Evolutionary conservation across 108 stramenopile genomes (phyloP).

Genomic region (Conticribra guillardii): DNA sequence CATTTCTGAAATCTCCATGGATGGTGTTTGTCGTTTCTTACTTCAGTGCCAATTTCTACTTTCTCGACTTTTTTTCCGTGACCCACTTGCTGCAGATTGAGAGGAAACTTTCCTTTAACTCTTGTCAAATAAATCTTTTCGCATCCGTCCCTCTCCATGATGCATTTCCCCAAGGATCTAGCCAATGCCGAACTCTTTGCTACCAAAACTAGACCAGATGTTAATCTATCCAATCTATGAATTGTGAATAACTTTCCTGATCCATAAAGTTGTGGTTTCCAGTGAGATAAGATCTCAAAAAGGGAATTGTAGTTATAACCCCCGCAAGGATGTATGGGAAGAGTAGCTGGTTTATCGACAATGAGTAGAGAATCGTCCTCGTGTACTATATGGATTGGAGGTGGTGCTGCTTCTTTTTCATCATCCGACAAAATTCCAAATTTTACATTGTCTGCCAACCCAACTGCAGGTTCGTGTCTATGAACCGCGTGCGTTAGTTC

Average conservation of each 20-base stretch:
- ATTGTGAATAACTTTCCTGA: slow-evolving; percentile 69
- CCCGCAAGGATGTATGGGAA: slow-evolving; percentile 96
- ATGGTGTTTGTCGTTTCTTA: neutral
- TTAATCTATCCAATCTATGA: slow-evolving; percentile 84
- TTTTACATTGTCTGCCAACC: slow-evolving; percentile 19
- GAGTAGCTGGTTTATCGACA: slow-evolving; percentile 90
- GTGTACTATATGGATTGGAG: slow-evolving; percentile 58
- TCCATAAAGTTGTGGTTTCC: slow-evolving; percentile 41
- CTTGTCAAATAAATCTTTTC: slow-evolving; percentile 79
- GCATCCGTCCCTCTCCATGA: slow-evolving; percentile 66
- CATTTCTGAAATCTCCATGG: slow-evolving; percentile 32
- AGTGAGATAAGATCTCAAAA: slow-evolving; percentile 58
- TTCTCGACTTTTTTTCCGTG: neutral
- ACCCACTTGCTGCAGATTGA: slow-evolving; percentile 24
- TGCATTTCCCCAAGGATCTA: slow-evolving; percentile 63
- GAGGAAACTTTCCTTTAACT: slow-evolving; percentile 74
- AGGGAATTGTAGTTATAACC: slow-evolving; percentile 88
- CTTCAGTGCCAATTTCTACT: neutral
- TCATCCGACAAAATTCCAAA: slow-evolving; percentile 12
- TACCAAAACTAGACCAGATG: slow-evolving; percentile 73
- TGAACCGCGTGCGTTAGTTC: slow-evolving; percentile 80
- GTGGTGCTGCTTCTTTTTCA: neutral
- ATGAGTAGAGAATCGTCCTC: slow-evolving; percentile 68
- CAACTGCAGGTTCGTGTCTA: slow-evolving; percentile 89
- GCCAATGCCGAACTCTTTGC: slow-evolving; percentile 71